These are phyloP conservation scores for Citrus medica DNA, from an alignment of 345 rosid species.

Conservation along the genomic window DNA sequence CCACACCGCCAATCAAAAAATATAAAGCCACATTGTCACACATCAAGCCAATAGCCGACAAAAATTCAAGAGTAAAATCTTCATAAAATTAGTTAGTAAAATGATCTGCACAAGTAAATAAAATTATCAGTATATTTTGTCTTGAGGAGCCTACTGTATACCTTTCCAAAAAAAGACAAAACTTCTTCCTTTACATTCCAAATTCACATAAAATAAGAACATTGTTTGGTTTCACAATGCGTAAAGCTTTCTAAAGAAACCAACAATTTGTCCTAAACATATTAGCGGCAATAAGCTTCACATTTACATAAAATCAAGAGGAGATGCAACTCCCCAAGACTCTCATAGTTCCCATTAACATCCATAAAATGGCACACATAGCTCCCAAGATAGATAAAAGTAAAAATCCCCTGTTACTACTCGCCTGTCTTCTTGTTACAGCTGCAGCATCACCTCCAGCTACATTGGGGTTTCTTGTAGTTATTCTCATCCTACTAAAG, in stretches of 20 bases:
- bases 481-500: constrained; percentile 47
- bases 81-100: neutral
- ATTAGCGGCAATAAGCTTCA: constrained; percentile 4
- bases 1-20: neutral
- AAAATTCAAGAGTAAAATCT: neutral
- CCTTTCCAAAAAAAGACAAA: neutral
- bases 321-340: constrained; percentile 35
- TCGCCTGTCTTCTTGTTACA: constrained; percentile 28
- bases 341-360: constrained; percentile 50
- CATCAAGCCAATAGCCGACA: neutral
- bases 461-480: constrained; percentile 22
- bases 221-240: neutral
- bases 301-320: constrained; percentile 13
- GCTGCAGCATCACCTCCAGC: constrained; percentile 20
- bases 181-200: neutral
- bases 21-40: neutral
- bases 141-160: too few species aligned
- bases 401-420: constrained; percentile 37
- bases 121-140: too few species aligned
- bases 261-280: neutral
- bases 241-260: neutral
- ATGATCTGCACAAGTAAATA: neutral
- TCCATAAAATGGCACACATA: constrained; percentile 60
- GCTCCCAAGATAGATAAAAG: constrained; percentile 56
- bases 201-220: neutral